These are phyloP conservation scores for Cladosporium sp. DNA, from an alignment of 2,329 filamentous ascomycete genomes.

Conservation along the genomic window DNA sequence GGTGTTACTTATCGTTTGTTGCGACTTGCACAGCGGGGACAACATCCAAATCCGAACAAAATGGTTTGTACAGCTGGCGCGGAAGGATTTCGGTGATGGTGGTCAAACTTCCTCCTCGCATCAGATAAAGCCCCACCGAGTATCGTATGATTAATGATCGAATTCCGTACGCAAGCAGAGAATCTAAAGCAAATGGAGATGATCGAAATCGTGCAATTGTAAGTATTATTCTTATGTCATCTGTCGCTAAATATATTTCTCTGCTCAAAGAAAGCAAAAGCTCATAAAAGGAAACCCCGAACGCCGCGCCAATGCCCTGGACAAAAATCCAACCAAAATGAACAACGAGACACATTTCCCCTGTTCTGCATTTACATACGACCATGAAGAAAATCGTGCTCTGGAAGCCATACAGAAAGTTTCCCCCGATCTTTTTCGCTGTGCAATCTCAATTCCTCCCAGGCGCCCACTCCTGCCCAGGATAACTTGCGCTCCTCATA, in stretches of 20 bases:
- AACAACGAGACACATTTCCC: neutral
- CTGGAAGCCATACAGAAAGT: neutral
- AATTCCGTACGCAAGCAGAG: neutral
- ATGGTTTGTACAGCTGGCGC: no score
- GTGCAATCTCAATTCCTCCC: neutral
- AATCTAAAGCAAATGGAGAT: no score
- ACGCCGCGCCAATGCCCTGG: neutral
- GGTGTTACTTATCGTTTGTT: no score
- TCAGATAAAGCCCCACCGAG: neutral
- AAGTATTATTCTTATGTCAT: no score
- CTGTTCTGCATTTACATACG: no score
- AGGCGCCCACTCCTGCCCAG: constrained; percentile 67
- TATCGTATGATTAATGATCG: neutral
- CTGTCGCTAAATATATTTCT: neutral
- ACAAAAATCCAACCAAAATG: neutral
- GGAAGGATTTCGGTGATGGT: no score
- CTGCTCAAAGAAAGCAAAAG: neutral
- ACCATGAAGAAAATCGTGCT: neutral
- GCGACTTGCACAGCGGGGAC: no score
- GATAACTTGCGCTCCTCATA: constrained; percentile 66
- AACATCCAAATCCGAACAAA: no score
- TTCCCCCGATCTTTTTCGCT: neutral
- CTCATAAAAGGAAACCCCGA: no score
- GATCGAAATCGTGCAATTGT: no score
- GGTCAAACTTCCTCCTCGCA: no score